Evolutionary conservation across 495 filamentous ascomycete genomes (phyloP).

Genomic region (Penicillium egyptiacum): DNA sequence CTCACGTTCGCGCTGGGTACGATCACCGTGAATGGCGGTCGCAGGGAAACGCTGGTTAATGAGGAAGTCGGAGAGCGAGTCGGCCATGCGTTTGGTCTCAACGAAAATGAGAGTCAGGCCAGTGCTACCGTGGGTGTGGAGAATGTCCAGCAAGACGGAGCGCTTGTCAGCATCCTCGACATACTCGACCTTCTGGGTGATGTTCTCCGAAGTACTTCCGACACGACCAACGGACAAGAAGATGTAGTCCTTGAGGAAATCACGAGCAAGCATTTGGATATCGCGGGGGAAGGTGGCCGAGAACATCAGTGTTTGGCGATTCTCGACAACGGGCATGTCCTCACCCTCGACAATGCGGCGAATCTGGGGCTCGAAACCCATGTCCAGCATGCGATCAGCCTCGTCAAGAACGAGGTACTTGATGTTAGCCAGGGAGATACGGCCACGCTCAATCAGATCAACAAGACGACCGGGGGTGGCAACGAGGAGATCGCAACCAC

Average conservation of each 20-base stretch:
- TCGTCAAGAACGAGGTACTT: constrained; percentile 99
- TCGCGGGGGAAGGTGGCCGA: constrained; percentile 98
- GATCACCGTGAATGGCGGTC: constrained; percentile 98
- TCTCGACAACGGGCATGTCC: constrained; percentile 85
- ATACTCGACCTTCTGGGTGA: constrained; percentile 97
- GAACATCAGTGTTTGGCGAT: constrained; percentile 98
- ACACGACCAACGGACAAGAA: constrained; percentile 99
- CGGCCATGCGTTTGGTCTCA: constrained; percentile 99
- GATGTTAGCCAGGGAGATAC: constrained; percentile 94
- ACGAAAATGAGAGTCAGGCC: constrained; percentile 97
- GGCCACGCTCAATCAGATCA: constrained; percentile 96
- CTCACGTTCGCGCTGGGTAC: constrained; percentile 98
- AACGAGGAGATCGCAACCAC: constrained; percentile 94
- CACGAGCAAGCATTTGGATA: constrained; percentile 96
- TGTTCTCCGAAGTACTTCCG: constrained; percentile 99
- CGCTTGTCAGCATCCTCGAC: constrained; percentile 98
- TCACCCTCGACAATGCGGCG: constrained; percentile 96
- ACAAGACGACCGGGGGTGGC: constrained; percentile 96
- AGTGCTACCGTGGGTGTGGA: constrained; percentile 82
- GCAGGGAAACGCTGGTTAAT: constrained; percentile 98
- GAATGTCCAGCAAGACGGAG: constrained; percentile 92
- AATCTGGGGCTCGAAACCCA: constrained; percentile 99
- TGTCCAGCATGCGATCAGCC: constrained; percentile 99
- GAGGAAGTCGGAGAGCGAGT: constrained; percentile 93
- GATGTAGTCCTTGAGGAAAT: constrained; percentile 97